Base-by-base conservation (phyloP, 169 alveolate species). In the Eimeria falciformis region DNA sequence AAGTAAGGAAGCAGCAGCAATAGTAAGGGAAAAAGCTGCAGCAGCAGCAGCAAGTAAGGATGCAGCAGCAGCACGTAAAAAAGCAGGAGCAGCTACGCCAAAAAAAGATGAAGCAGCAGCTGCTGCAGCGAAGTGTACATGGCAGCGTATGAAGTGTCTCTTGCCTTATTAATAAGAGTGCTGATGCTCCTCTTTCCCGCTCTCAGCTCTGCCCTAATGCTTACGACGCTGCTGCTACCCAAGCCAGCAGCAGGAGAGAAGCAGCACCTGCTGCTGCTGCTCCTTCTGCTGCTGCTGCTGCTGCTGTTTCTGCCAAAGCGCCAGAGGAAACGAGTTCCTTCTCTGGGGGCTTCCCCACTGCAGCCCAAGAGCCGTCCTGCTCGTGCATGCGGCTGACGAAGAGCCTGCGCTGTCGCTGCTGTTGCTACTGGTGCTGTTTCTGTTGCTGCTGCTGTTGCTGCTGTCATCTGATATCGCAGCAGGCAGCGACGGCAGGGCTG, bases 201-300 rank as follows among this genome's bases (percentile, higher is more conserved):
- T 53, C 65, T 2, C n/a, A 53, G 65, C 40, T 33, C 40, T 2
- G 3, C 85, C 66, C 43, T 23, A 6, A 43, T 9, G 25, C 43
- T 43, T 3, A 18, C 33, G 83, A 37, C 27, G 85, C 66, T 45
- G 85, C 65, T 9, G 65, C 85, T 46, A 45, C 46, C 40, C 40
- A 33, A 33, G 40, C 4, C 40, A 33, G 40, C 40, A 33, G 40
- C 40, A 33, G 40, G 40, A 2, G 40, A 33, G 40, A 33, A 33
- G 40, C 40, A 33, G 40, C 40, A 33, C 40, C 66, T 45, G 85
- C 65, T 9, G 40, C 85, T 46, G 68, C 46, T 46, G 45, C 85
- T 18, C 25, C 23, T 18, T 53, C 65, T 23, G 65, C 65, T 18
- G 43, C 85, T 75, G 85, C 85, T 7, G 84, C 84, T 73, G 45